Conservation (phyloP, 768 basidiomycete genomes). For the Suillus clintonianus region DNA sequence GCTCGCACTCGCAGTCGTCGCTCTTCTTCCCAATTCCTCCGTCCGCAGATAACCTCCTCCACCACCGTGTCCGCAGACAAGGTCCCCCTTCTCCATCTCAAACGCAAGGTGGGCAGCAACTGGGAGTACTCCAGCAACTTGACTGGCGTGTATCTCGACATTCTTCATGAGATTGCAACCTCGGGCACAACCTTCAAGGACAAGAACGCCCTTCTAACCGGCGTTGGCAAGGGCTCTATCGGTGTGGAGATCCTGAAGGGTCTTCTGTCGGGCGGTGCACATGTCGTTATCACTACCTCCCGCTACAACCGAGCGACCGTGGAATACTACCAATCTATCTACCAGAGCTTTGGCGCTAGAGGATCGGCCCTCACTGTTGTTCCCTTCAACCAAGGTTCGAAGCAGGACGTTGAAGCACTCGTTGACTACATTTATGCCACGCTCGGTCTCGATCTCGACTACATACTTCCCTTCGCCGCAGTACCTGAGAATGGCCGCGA, state of each 20-base stretch:
- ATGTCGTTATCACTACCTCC: conserved; percentile 96
- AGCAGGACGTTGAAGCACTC: conserved; percentile 97
- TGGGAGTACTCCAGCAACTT: conserved; percentile 99
- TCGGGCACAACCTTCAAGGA: conserved; percentile 98
- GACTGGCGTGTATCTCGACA: conserved; percentile 93
- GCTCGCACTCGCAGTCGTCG: conserved; percentile 73
- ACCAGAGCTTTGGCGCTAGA: conserved; percentile 91
- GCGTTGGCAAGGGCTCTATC: conserved; percentile 97
- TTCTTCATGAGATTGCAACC: conserved; percentile 97
- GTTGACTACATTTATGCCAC: conserved; percentile 98
- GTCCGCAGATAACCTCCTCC: conserved; percentile 78
- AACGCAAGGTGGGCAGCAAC: conserved; percentile 90
- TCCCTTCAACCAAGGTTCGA: conserved; percentile 98
- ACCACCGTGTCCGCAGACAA: conserved; percentile 82
- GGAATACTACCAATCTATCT: conserved; percentile 98
- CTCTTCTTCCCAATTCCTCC: conserved; percentile 95
- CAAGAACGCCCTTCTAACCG: conserved; percentile 97
- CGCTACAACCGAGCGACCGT: conserved; percentile 95
- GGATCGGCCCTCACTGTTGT: conserved; percentile 98
- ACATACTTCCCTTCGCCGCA: conserved; percentile 97
- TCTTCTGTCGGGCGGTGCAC: conserved; percentile 92
- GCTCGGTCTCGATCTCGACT: conserved; percentile 95
- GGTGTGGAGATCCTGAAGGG: conserved; percentile 98
- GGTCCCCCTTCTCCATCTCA: conserved; percentile 91
- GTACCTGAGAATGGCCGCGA: conserved; percentile 98